Evolutionary conservation across 2,329 filamentous ascomycete genomes (phyloP), one percentile per base, ranked within the genome.

Genomic region (Catunica adiposa): DNA sequence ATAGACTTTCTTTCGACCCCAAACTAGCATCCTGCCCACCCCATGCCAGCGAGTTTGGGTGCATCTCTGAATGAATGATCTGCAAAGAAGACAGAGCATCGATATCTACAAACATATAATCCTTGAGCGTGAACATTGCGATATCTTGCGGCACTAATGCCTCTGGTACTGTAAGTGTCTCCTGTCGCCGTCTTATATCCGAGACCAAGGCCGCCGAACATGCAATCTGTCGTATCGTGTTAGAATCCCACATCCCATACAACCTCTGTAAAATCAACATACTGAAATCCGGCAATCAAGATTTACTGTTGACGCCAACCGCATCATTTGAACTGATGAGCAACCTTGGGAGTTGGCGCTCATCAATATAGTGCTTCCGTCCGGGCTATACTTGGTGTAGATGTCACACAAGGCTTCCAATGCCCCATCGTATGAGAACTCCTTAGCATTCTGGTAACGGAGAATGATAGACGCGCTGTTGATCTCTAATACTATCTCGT

Each of bases 191-290:
- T 62, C 87, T 80, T 23, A 96, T 67, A 61, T 94, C 86, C 3
- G 78, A 76, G n/a, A 97, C 69, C 1, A 97, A 70, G 25, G 89
- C 89, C n/a, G 89, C 88, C 25, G 84, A 85, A 67, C 92, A 97
- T 2, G 87, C 86, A 51, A 94, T 72, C 71, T 82, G 42, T 37
- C 11, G 22, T 42, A 17, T n/a, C n/a, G 17, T n/a, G 17, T 54
- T 40, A 53, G 48, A 38, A 42, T n/a, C 26, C 25, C 40, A 15
- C 8, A 20, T 5, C 15, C 37, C 1, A 38, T 37, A 14, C 31
- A 26, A 56, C 23, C 50, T n/a, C 8, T 26, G 6, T 37, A 34
- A 8, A 54, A 7, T 3, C 3, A 31, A 64, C 70, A 61, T 65
- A 86, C 83, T 1, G 88, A 86, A 11, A 85, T 65, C 4, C 68